Evolutionary conservation across 441 rosid genomes (phyloP).

Genomic region (Populus hybrid): DNA sequence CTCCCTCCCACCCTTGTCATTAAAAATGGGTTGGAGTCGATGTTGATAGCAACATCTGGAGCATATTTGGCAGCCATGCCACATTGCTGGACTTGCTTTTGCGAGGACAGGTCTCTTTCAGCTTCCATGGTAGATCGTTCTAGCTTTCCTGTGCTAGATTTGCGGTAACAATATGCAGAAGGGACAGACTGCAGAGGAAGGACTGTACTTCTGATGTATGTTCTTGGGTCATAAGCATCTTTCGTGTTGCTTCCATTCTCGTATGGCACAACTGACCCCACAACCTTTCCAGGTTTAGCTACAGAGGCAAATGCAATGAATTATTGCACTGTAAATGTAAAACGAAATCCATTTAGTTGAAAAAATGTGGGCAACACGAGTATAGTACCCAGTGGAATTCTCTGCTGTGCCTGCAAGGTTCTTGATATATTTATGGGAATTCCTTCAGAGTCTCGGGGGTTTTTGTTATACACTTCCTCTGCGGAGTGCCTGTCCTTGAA

Average conservation of each 20-base stretch:
- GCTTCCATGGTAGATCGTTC: slow-evolving; percentile 49
- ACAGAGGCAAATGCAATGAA: slow-evolving; percentile 24
- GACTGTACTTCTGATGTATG: slow-evolving; percentile 45
- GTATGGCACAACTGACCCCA: slow-evolving; percentile 57
- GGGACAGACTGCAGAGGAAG: slow-evolving; percentile 47
- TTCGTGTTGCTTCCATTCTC: slow-evolving; percentile 48
- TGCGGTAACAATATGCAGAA: slow-evolving; percentile 40
- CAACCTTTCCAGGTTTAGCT: slow-evolving; percentile 64
- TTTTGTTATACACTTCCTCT: slow-evolving; percentile 37
- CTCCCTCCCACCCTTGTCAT: slow-evolving; percentile 61
- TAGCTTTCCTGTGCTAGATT: slow-evolving; percentile 49
- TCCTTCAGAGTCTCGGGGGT: slow-evolving; percentile 41
- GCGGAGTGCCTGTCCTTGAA: slow-evolving; percentile 36
- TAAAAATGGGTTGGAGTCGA: slow-evolving; percentile 76
- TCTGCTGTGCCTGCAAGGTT: slow-evolving; percentile 54
- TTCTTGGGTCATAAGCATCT: slow-evolving; percentile 68
- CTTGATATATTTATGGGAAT: slow-evolving; percentile 40
- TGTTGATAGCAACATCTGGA: slow-evolving; percentile 74
- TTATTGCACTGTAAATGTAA: background rate
- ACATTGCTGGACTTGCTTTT: slow-evolving; percentile 56
- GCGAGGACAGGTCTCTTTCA: slow-evolving; percentile 39
- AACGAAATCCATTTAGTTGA: background rate
- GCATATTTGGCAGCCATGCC: slow-evolving; percentile 52
- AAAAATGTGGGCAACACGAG: background rate
- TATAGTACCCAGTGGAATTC: slow-evolving; percentile 58